Percentiles rank a stretch among this genome's conserved stretches.
Evolutionary conservation across 2,329 filamentous ascomycete species (phyloP).

Genomic region (Aspergillus thermomutatus): DNA sequence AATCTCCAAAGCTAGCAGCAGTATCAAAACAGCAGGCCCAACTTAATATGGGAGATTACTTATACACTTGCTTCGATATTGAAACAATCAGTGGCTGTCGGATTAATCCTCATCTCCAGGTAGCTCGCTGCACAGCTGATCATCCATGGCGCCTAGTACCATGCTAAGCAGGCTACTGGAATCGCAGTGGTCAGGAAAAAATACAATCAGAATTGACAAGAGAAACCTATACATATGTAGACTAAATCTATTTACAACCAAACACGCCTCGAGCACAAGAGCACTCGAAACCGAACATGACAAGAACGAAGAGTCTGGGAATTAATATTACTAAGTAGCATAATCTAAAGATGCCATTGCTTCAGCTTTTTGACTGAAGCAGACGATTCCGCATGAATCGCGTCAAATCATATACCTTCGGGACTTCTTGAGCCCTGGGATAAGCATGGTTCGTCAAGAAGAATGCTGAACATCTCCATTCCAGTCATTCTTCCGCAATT

Average conservation of each 20-base stretch:
- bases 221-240: background rate
- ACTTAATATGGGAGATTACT: background rate
- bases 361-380: background rate
- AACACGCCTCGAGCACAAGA: background rate
- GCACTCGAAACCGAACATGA: background rate
- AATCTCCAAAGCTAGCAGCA: background rate
- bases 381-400: slow-evolving; percentile 15
- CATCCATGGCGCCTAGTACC: background rate
- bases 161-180: background rate
- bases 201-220: background rate
- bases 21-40: background rate
- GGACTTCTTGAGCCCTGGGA: slow-evolving; percentile 1
- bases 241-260: background rate
- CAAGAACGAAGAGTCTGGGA: slow-evolving; percentile 14
- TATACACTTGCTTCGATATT: background rate
- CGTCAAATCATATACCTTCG: slow-evolving; percentile 19
- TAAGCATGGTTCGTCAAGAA: background rate
- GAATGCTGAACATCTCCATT: background rate
- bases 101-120: too few relatives aligned
- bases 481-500: background rate
- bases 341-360: slow-evolving; percentile 17
- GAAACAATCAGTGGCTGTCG: background rate
- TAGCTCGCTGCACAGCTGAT: background rate
- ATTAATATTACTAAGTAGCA: slow-evolving; percentile 24
- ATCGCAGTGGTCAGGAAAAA: background rate